Evolutionary conservation across 2,329 filamentous ascomycete genomes (phyloP), one percentile per base, ranked within the genome.

Genomic region (Davidsoniella neocaledoniae): DNA sequence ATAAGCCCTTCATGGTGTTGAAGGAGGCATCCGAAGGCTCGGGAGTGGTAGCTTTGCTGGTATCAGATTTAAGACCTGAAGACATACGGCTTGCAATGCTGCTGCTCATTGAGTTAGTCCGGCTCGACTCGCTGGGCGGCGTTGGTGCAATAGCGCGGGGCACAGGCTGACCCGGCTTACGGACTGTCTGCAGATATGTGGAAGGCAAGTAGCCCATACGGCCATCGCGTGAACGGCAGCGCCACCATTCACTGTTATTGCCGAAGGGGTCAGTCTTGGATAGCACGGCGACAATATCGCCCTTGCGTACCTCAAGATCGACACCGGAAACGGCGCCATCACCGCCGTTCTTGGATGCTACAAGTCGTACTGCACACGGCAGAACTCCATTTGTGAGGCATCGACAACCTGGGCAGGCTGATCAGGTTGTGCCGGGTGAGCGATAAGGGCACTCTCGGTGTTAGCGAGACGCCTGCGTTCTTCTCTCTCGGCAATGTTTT

Each of bases 211-310:
- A 98, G 6, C 91, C 91, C 58, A 94, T 81, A 23, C 86, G 76
- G 43, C 87, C 88, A 61, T 96, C 87, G 54, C 91, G 76, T 12
- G 90, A 83, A 50, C 91, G 77, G 66, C 93, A 98, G 56, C 83
- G 79, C 91, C 91, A 98, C 91, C 91, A 98, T 61, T 98, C 90
- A 48, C 84, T 91, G 4, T 86, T 78, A 58, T 91, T 87, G 41
- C 91, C 91, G 60, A 90, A 77, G 0, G 91, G 91, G 59, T 98
- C 91, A 16, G 79, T 83, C 68, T 95, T 95, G 68, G 81, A 83
- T 49, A 98, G 73, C 1, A 98, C 87, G 23, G 91, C 91, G 14
- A 98, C 88, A 48, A 96, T 79, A 58, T 98, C 91, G 53, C 90
- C 90, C 69, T 94, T 95, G 68, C 85, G 88, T 21, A 93, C 90